These are phyloP conservation scores for Pyrenophora graminea DNA, from an alignment of 2,329 filamentous ascomycete species.

Conservation along the genomic window DNA sequence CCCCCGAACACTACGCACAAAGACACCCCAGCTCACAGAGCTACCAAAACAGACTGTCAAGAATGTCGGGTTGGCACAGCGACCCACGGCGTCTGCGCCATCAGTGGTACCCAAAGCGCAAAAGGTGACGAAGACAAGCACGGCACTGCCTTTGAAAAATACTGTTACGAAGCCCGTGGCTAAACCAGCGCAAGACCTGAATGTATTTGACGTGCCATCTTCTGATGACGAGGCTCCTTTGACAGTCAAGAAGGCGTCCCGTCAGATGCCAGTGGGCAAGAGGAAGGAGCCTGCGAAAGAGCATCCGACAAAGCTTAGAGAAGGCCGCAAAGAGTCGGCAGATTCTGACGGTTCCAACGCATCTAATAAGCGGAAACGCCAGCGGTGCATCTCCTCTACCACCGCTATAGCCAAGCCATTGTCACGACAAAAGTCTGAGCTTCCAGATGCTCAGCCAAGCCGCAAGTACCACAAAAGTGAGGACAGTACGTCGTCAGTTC, in stretches of 20 bases:
- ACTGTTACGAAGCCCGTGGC: slow-evolving; percentile 2
- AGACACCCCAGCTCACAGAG: slow-evolving; percentile 17
- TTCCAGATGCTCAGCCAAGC: slow-evolving; percentile 21
- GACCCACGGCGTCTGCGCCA: slow-evolving; percentile 20
- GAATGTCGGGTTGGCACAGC: slow-evolving; percentile 6
- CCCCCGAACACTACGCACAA: slow-evolving; percentile 10
- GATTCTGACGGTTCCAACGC: slow-evolving; percentile 38
- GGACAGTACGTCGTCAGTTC: slow-evolving; percentile 21
- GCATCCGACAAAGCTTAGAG: neutral
- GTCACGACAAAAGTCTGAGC: slow-evolving; percentile 9
- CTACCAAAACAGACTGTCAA: slow-evolving; percentile 1
- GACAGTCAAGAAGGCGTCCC: slow-evolving; percentile 21
- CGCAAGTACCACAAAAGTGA: slow-evolving; percentile 37
- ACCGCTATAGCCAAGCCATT: slow-evolving; percentile 12
- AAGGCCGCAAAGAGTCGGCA: slow-evolving; percentile 12
- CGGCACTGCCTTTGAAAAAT: slow-evolving; percentile 9
- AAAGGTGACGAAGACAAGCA: slow-evolving; percentile 7
- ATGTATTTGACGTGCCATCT: slow-evolving; percentile 34
- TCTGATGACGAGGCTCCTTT: slow-evolving; percentile 31
- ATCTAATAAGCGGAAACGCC: slow-evolving; percentile 40
- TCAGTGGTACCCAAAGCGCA: slow-evolving; percentile 8
- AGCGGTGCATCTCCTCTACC: slow-evolving; percentile 24
- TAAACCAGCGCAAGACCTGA: slow-evolving; percentile 13
- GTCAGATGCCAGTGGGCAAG: slow-evolving; percentile 13
- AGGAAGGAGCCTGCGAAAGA: slow-evolving; percentile 14